phyloP scores from a whole-genome alignment of 495 filamentous ascomycete species.

The Aspergillus carlsbadensis region DNA sequence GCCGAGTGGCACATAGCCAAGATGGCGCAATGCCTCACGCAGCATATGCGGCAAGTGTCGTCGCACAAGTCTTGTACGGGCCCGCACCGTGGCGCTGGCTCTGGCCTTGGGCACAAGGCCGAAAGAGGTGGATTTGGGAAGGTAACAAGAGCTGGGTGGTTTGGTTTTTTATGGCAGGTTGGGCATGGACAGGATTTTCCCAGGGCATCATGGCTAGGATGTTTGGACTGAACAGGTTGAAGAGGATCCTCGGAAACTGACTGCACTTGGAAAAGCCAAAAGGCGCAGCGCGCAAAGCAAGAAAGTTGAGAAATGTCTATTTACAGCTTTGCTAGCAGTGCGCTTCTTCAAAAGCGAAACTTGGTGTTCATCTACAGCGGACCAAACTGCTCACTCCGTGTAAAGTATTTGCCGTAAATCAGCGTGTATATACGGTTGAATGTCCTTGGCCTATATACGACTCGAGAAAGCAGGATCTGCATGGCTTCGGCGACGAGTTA shows the following conservation, averaged over 20 bases:
- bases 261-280: no score
- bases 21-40: slow-evolving; percentile 50
- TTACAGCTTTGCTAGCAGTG: no score
- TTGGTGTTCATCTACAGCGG: no score
- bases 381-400: no score
- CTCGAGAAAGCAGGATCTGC: no score
- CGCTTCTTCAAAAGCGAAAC: no score
- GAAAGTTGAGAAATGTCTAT: no score
- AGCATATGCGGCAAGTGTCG: slow-evolving; percentile 57
- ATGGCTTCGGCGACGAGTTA: background rate
- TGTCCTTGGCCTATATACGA: background rate
- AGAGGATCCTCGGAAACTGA: slow-evolving; percentile 21
- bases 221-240: slow-evolving; percentile 46
- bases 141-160: slow-evolving; percentile 51
- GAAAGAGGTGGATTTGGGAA: slow-evolving; percentile 54
- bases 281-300: no score
- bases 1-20: slow-evolving; percentile 56
- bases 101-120: slow-evolving; percentile 44
- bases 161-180: slow-evolving; percentile 42
- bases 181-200: slow-evolving; percentile 43
- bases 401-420: slow-evolving; percentile 12
- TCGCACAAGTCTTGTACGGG: slow-evolving; percentile 51
- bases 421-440: no score
- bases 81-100: slow-evolving; percentile 46
- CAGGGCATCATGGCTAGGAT: slow-evolving; percentile 42